Evolutionary conservation across 108 stramenopile species (phyloP).

Genomic region (Stephanodiscus triporus): DNA sequence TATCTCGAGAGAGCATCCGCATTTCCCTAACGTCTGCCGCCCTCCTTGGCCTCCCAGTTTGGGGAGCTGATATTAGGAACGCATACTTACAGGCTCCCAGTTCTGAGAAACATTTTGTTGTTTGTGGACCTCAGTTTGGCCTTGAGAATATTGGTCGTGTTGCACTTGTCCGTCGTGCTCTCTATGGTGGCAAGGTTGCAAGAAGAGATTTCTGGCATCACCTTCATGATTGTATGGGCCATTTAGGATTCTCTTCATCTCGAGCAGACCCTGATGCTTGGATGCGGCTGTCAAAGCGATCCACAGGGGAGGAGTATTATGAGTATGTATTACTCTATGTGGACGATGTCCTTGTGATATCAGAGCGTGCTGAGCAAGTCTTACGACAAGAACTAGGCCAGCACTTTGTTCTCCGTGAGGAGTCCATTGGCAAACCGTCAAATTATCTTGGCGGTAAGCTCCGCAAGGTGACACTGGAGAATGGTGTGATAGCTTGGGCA

Average conservation of each 20-base stretch:
- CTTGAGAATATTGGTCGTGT: conserved; percentile 11
- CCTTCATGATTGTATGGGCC: no score
- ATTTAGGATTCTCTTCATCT: conserved; percentile 14
- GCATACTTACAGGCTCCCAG: conserved; percentile 1
- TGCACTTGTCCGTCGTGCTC: conserved; percentile 10
- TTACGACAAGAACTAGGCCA: not conserved
- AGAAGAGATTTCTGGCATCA: no score
- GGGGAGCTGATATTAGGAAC: conserved; percentile 1
- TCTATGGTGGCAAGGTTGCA: conserved; percentile 11
- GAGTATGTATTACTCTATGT: conserved; percentile 42
- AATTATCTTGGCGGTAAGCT: not conserved
- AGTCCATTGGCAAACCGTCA: not conserved
- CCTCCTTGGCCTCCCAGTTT: not conserved
- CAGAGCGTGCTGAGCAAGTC: conserved; percentile 1
- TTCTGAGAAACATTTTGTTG: conserved; percentile 5
- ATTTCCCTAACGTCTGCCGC: not conserved
- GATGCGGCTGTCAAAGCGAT: conserved; percentile 8
- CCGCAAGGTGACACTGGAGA: no score
- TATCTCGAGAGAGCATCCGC: conserved; percentile 1
- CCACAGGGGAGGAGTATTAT: conserved; percentile 20
- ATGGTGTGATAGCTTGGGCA: no score
- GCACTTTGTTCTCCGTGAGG: conserved; percentile 4
- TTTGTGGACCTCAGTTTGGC: conserved; percentile 22
- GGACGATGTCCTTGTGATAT: conserved; percentile 32
- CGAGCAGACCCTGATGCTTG: conserved; percentile 45